phyloP scores from a whole-genome alignment of 73 alveolate genomes.

The Paramecium sexaurelia region DNA sequence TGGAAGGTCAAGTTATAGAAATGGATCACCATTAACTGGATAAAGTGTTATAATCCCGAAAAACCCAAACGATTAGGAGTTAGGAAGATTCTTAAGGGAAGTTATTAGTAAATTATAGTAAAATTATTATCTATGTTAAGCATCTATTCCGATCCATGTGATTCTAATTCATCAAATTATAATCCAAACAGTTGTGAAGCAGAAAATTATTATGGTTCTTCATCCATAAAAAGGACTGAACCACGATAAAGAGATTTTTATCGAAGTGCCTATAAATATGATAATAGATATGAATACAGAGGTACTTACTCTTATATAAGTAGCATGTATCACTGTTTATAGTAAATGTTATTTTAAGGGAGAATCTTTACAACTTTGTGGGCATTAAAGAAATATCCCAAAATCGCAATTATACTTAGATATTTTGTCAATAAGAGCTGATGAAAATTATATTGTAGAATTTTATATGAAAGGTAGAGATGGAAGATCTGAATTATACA shows the following conservation, averaged over 20 bases:
- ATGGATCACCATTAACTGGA: slow-evolving; percentile 11
- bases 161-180: background rate
- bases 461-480: background rate
- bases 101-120: slow-evolving; percentile 22
- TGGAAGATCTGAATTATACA: slow-evolving; percentile 43
- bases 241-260: slow-evolving; percentile 17
- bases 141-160: slow-evolving; percentile 29
- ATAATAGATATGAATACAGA: slow-evolving; percentile 7
- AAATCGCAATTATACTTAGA: background rate
- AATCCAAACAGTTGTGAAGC: background rate
- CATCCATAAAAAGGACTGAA: background rate
- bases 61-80: slow-evolving; percentile 35
- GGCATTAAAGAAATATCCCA: slow-evolving; percentile 7
- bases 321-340: slow-evolving; percentile 54
- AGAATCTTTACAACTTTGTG: slow-evolving; percentile 33
- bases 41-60: slow-evolving; percentile 1
- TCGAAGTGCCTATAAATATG: background rate
- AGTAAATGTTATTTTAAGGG: slow-evolving; percentile 46
- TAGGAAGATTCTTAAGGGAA: slow-evolving; percentile 47
- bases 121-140: background rate
- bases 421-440: slow-evolving; percentile 30
- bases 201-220: slow-evolving; percentile 24
- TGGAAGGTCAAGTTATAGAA: background rate
- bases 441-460: slow-evolving; percentile 36
- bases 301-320: background rate